A percentile compares a stretch with the other conserved stretches of the same genome.
phyloP scores from a whole-genome alignment of 2,329 filamentous ascomycete genomes.

The Trichophaea hybrida region DNA sequence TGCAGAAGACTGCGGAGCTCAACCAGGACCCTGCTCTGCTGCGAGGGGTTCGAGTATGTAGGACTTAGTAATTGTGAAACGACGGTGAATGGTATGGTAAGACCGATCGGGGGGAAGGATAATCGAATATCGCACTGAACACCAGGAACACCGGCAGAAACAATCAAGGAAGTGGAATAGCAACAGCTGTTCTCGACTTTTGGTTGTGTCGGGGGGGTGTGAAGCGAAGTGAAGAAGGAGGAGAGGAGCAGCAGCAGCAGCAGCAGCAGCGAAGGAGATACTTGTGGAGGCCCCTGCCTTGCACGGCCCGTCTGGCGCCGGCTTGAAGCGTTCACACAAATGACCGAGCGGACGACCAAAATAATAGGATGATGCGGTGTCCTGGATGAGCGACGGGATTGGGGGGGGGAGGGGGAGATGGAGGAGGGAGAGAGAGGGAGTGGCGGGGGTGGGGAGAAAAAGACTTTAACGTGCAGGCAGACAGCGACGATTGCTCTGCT shows the following conservation, averaged over 20 bases:
- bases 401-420: background rate
- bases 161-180: background rate
- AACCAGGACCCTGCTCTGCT: background rate
- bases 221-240: background rate
- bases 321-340: conserved; percentile 25
- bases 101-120: background rate
- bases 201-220: background rate
- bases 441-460: conserved; percentile 13
- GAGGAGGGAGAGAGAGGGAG: background rate
- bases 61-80: background rate
- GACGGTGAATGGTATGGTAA: background rate
- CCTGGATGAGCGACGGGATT: background rate
- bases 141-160: background rate
- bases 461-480: conserved; percentile 24
- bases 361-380: conserved; percentile 16
- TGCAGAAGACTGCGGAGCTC: background rate
- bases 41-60: background rate
- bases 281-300: conserved; percentile 16
- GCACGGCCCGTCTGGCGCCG: conserved; percentile 25
- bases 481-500: too few species aligned
- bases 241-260: background rate
- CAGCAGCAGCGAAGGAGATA: background rate
- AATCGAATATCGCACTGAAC: background rate
- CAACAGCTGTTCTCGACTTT: background rate
- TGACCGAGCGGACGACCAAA: conserved; percentile 24